Base-by-base conservation (phyloP, 768 basidiomycete genomes). In the Lentinula guzmanii region DNA sequence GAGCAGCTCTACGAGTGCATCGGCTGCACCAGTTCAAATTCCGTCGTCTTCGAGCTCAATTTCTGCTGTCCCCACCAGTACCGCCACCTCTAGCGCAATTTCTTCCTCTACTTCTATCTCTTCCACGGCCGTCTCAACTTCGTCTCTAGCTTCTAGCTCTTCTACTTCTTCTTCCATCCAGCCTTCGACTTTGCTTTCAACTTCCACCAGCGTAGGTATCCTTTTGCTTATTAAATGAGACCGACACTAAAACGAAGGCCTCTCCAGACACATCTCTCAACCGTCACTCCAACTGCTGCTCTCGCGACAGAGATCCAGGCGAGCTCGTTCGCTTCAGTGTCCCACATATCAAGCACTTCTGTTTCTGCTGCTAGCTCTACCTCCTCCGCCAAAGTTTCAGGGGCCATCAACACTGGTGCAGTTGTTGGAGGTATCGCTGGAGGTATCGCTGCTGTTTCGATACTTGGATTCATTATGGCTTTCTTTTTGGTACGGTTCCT, bases 391-490 rank as follows among this genome's bases (percentile, higher is more conserved):
- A 41, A 54, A 11, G 42, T 39, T 6, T 41, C 59, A 2, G 59
- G 59, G n/a, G 59, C 48, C 9, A 52, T 60, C 2, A 60, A 60
- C 28, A 60, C 59, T 51, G 59, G 59, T 21, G 59, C 59, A 11
- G 31, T 60, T 13, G 59, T 60, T 43, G 59, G 59, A 34, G 51
- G 59, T 15, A 60, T 60, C 24, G 59, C 59, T 5, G 59, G 59
- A 37, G 51, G 46, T 43, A 24, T 60, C 15, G 59, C 59, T 42
- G 48, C 13, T 31, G 37, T 60, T 28, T 50, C 59, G n/a, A 41
- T 52, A 16, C 16, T 52, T 8, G 51, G 48, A 15, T 52, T 60
- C 28, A 13, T 60, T 8, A 0, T 60, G 2, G 39, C 24, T 8
- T 60, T 37, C 39, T 52, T 60, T 24, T 24, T 60, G 59, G 59